Conservation (phyloP, 495 filamentous ascomycete species). For the Amphirosellinia nigrospora region DNA sequence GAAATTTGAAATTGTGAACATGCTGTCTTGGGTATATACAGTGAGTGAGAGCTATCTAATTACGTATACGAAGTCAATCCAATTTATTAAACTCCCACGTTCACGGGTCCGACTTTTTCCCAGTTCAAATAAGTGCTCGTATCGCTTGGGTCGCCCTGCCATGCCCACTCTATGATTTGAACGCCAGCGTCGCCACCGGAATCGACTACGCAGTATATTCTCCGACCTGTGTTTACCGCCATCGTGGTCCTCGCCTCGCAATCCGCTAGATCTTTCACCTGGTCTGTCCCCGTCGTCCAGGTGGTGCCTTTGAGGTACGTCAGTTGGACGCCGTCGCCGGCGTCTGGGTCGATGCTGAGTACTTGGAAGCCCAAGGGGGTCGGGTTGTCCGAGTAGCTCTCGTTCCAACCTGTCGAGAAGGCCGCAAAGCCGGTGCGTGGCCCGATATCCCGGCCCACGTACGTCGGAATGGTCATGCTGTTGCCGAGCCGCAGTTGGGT, state of each 20-base stretch:
- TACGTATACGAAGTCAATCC: slow-evolving; percentile 8
- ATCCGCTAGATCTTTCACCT: slow-evolving; percentile 27
- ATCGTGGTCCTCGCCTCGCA: slow-evolving; percentile 31
- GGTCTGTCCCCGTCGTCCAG: slow-evolving; percentile 24
- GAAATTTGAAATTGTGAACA: not conserved
- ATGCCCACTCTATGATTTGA: slow-evolving; percentile 36
- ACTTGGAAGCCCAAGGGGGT: slow-evolving; percentile 40
- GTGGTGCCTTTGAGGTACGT: slow-evolving; percentile 31
- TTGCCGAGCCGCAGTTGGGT: slow-evolving; percentile 38
- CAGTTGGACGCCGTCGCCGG: slow-evolving; percentile 33
- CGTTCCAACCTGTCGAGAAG: slow-evolving; percentile 41
- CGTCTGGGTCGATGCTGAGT: slow-evolving; percentile 35
- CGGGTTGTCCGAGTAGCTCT: slow-evolving; percentile 31
- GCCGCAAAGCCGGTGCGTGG: slow-evolving; percentile 34
- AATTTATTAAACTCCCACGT: slow-evolving; percentile 20
- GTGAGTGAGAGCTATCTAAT: not conserved
- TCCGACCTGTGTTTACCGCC: slow-evolving; percentile 29
- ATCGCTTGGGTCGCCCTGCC: slow-evolving; percentile 34
- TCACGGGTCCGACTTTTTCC: slow-evolving; percentile 31
- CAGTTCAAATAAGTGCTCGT: slow-evolving; percentile 32
- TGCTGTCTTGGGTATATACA: not conserved
- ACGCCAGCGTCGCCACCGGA: slow-evolving; percentile 13
- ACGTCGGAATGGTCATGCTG: slow-evolving; percentile 25
- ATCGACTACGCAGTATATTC: slow-evolving; percentile 36
- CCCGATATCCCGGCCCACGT: slow-evolving; percentile 34